These are phyloP conservation scores for Styphnolobium japonicum DNA, from an alignment of 306 rosid species.

Conservation along the genomic window DNA sequence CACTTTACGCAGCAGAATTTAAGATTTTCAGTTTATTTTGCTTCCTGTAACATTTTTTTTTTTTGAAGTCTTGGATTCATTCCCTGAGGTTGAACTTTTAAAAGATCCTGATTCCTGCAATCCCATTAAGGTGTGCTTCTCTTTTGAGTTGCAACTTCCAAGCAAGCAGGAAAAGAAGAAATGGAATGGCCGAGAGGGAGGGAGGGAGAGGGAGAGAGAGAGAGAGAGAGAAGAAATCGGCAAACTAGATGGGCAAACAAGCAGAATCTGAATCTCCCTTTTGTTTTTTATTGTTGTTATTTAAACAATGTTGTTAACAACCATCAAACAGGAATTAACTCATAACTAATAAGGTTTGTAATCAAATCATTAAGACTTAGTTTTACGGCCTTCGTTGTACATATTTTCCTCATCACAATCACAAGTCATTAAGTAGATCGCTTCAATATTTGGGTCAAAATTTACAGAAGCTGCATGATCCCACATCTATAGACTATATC, in stretches of 20 bases:
- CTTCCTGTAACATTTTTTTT: too few relatives aligned
- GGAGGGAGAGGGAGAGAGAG: too few relatives aligned
- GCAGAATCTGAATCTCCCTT: not conserved
- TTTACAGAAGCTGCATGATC: conserved; percentile 1
- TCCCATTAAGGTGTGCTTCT: not conserved
- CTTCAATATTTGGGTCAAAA: conserved; percentile 15
- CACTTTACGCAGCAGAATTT: too few relatives aligned
- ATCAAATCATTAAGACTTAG: not conserved
- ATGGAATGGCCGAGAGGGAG: too few relatives aligned
- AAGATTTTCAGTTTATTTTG: too few relatives aligned
- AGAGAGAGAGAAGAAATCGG: too few relatives aligned
- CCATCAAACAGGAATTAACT: not conserved
- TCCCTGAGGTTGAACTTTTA: too few relatives aligned
- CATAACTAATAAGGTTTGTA: not conserved
- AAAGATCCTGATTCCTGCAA: too few relatives aligned
- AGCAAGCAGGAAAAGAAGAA: not conserved
- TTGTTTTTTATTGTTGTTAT: too few relatives aligned
- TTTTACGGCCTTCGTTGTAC: not conserved
- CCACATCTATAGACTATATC: not conserved
- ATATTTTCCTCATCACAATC: not conserved
- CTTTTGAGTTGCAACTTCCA: too few relatives aligned
- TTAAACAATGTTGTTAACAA: not conserved
- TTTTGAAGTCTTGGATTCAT: too few relatives aligned
- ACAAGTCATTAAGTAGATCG: not conserved
- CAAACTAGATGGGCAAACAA: too few relatives aligned